Conservation (phyloP, 148 eudicot species). For the Camellia granthamiana region DNA sequence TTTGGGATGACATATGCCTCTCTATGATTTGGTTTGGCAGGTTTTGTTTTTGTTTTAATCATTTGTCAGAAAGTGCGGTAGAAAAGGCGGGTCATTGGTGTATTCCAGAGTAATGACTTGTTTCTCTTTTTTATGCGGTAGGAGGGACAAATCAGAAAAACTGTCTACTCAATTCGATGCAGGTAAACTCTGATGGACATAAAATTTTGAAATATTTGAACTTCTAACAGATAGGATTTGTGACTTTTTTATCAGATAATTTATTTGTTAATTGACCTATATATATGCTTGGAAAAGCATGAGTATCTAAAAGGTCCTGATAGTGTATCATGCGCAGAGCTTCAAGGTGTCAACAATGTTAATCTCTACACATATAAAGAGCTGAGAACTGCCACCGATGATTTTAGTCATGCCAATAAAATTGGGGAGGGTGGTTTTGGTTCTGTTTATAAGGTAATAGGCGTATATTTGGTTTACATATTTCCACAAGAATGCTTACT, state of each 20-base stretch:
- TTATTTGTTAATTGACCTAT: not conserved
- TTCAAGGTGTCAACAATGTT: conserved; percentile 34
- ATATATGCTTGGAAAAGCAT: not conserved
- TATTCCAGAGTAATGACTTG: conserved; percentile 34
- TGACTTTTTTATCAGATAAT: not conserved
- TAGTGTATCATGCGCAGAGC: conserved; percentile 24
- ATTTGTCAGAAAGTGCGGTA: conserved; percentile 2
- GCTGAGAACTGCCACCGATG: conserved; percentile 39
- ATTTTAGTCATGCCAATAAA: conserved; percentile 35
- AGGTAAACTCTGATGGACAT: conserved; percentile 22
- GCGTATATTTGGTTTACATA: not conserved
- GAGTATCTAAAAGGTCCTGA: conserved; percentile 7
- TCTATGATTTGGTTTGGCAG: conserved; percentile 1
- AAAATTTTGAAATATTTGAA: not conserved
- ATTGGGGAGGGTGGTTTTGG: conserved; percentile 65
- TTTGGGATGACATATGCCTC: not conserved
- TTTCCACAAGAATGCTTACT: not conserved
- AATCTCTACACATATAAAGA: conserved; percentile 41
- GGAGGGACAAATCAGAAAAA: conserved; percentile 8
- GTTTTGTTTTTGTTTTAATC: conserved; percentile 15
- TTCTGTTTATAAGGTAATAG: conserved; percentile 46
- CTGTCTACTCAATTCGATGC: conserved; percentile 21
- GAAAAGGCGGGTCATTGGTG: conserved; percentile 20
- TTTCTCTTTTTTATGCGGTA: conserved; percentile 25
- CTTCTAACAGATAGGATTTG: not conserved